phyloP scores from a whole-genome alignment of 169 alveolate species.

The Plasmodium malariae region DNA sequence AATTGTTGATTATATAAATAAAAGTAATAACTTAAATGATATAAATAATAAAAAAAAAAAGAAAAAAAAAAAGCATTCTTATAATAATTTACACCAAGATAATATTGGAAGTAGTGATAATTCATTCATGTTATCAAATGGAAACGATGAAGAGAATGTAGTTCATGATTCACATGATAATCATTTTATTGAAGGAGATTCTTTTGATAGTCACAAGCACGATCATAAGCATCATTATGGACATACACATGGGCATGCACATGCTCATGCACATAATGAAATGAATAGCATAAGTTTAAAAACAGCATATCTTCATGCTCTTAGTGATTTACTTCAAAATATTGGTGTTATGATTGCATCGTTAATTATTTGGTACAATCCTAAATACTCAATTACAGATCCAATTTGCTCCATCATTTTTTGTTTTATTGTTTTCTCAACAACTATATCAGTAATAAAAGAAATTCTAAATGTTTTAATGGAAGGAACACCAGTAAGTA shows the following conservation, averaged over 20 bases:
- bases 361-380: constrained; percentile 88
- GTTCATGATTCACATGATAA: neutral
- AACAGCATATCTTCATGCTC: constrained; percentile 95
- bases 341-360: constrained; percentile 97
- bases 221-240: constrained; percentile 55
- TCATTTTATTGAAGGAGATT: constrained; percentile 43
- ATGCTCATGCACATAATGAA: constrained; percentile 55
- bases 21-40: neutral
- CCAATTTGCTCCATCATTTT: constrained; percentile 96
- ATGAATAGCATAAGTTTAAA: constrained; percentile 90
- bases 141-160: constrained; percentile 12
- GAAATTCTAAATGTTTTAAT: constrained; percentile 94
- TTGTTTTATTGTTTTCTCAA: constrained; percentile 93
- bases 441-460: constrained; percentile 93
- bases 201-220: constrained; percentile 81
- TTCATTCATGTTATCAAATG: constrained; percentile 21
- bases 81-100: neutral
- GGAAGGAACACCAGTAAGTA: constrained; percentile 95
- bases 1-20: neutral
- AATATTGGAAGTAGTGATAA: neutral
- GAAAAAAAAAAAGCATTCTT: constrained; percentile 18
- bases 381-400: constrained; percentile 92
- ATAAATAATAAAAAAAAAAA: constrained; percentile 35
- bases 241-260: constrained; percentile 64
- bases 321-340: constrained; percentile 95